phyloP scores from a whole-genome alignment of 2,329 filamentous ascomycete species.

The Trichoderma sp. region DNA sequence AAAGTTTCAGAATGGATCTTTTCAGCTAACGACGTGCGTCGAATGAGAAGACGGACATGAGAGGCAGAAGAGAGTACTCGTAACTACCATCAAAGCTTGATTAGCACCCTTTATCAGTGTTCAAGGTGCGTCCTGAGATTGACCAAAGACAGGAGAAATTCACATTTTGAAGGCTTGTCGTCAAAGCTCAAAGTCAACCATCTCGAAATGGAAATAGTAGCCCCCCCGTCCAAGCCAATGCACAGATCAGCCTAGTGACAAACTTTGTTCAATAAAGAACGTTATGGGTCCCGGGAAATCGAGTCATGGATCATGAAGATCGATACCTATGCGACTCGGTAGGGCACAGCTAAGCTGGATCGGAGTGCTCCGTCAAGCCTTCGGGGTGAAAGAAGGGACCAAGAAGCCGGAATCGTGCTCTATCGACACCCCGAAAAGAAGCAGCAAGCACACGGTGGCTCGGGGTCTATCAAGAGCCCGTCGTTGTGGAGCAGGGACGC shows the following conservation, averaged over 20 bases:
- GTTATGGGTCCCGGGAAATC: background rate
- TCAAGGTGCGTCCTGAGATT: background rate
- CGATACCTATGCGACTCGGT: background rate
- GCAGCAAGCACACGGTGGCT: background rate
- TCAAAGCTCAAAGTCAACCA: background rate
- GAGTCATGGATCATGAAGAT: conserved; percentile 7
- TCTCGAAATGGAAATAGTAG: background rate
- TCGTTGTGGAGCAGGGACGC: background rate
- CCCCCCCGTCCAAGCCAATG: background rate
- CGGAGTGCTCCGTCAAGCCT: background rate
- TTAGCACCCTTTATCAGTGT: background rate
- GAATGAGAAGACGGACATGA: background rate
- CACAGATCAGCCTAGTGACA: conserved; percentile 1
- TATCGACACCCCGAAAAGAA: background rate
- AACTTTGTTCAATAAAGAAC: background rate
- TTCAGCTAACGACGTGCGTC: background rate
- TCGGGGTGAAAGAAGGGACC: background rate
- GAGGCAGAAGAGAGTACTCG: background rate
- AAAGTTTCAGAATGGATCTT: background rate
- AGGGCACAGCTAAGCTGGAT: background rate
- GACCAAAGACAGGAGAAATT: background rate
- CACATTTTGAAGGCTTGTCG: background rate
- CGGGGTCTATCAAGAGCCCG: background rate
- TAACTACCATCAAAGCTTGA: background rate
- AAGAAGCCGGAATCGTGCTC: background rate